A percentile compares a stretch with the other conserved stretches of the same genome.
Conservation (phyloP, 2,329 filamentous ascomycete genomes). For the Calonectria pteridis region DNA sequence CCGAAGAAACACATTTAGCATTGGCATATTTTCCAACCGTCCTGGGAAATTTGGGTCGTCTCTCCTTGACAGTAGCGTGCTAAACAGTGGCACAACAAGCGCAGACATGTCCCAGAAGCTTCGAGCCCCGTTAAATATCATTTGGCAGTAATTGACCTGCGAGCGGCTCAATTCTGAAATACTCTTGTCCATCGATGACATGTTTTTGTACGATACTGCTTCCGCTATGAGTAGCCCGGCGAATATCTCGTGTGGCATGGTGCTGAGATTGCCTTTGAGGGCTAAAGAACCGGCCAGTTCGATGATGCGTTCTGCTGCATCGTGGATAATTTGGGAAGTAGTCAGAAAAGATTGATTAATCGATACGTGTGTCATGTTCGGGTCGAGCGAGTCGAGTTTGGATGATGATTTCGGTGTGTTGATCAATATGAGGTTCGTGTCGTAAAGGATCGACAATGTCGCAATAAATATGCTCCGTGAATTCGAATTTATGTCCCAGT, state of each 20-base stretch:
- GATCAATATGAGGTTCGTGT: not conserved
- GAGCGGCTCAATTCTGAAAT: not conserved
- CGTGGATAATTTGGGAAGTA: not conserved
- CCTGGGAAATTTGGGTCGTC: not conserved
- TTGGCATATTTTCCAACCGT: not conserved
- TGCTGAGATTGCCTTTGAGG: not conserved
- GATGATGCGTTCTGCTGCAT: not conserved
- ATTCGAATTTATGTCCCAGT: not conserved
- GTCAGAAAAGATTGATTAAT: not conserved
- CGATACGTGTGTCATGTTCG: not conserved
- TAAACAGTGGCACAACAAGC: not conserved
- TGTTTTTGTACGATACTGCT: not conserved
- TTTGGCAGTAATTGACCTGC: not conserved
- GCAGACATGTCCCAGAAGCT: not conserved
- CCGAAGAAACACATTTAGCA: not conserved
- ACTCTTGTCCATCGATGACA: not conserved
- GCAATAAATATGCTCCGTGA: not conserved
- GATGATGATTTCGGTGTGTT: not conserved
- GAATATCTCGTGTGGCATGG: not conserved
- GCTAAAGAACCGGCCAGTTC: not conserved
- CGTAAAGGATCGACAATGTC: not conserved
- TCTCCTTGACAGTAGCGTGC: not conserved
- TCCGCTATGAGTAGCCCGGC: not conserved
- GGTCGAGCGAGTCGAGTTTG: not conserved
- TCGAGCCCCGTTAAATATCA: not conserved